Conservation (phyloP, 202 grass and related monocot species). For the Zizania palustris region DNA sequence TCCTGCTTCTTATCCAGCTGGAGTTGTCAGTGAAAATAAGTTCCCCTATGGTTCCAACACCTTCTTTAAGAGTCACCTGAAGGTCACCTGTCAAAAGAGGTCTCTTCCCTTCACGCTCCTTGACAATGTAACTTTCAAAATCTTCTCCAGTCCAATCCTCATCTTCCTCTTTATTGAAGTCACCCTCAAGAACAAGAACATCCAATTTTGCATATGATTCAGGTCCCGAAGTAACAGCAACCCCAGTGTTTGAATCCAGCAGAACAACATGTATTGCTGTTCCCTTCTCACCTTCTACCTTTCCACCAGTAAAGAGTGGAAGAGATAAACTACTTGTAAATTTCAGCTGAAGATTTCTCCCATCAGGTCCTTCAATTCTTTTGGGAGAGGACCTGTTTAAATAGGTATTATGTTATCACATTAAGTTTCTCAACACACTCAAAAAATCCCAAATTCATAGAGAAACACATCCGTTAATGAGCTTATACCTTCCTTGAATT, state of each 20-base stretch:
- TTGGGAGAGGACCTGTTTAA: conserved; percentile 67
- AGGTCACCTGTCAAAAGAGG: conserved; percentile 77
- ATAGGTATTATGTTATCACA: conserved; percentile 27
- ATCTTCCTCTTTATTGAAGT: conserved; percentile 76
- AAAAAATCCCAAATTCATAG: conserved; percentile 32
- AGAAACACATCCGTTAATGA: conserved; percentile 18
- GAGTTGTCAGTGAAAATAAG: conserved; percentile 92
- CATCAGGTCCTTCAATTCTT: conserved; percentile 87
- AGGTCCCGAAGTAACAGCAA: conserved; percentile 57
- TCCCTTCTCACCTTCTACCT: conserved; percentile 77
- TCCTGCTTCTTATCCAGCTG: conserved; percentile 82
- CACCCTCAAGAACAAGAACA: conserved; percentile 86
- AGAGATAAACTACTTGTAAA: conserved; percentile 62
- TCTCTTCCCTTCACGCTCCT: conserved; percentile 79
- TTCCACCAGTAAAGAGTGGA: conserved; percentile 70
- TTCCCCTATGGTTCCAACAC: conserved; percentile 73
- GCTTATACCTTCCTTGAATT: conserved; percentile 57
- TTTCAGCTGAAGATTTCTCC: conserved; percentile 68
- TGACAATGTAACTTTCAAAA: conserved; percentile 70
- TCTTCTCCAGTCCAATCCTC: conserved; percentile 80
- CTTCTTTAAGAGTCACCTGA: conserved; percentile 81
- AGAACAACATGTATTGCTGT: conserved; percentile 68
- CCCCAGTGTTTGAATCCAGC: conserved; percentile 67
- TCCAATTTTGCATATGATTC: conserved; percentile 74
- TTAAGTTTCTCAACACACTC: neutral